Conservation (phyloP, 257 asterid genomes). For the Solanum rostratum region DNA sequence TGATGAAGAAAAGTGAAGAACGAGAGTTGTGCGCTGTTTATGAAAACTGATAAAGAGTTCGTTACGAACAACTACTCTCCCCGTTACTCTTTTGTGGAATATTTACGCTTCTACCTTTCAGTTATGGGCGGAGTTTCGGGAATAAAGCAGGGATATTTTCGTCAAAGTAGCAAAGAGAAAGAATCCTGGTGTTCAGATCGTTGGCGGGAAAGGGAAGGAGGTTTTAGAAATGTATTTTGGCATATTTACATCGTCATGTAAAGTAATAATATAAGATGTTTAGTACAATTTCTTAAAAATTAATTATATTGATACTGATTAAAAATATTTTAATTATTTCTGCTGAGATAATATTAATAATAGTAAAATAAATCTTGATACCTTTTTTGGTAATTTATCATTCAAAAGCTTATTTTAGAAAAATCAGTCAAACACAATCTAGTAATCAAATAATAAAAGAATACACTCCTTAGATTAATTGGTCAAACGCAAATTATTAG, state of each 20-base stretch:
- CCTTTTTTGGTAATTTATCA: no score
- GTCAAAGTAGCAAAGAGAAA: background rate
- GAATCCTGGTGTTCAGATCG: background rate
- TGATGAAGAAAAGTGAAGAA: background rate
- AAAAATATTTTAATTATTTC: background rate
- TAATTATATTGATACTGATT: background rate
- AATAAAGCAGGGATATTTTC: background rate
- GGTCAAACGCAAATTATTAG: no score
- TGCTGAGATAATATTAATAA: no score
- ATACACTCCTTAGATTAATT: no score
- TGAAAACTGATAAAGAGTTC: background rate
- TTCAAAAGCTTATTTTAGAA: no score
- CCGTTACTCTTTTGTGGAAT: background rate
- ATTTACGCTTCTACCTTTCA: background rate
- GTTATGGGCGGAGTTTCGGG: background rate
- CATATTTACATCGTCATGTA: background rate
- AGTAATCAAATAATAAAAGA: no score
- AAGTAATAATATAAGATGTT: background rate
- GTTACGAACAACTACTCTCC: background rate
- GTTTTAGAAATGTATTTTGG: background rate
- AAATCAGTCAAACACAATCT: no score
- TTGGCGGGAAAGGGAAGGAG: background rate
- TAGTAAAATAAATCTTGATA: no score
- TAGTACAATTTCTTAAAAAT: background rate
- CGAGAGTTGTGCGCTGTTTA: background rate